Percentiles rank a stretch among this genome's conserved stretches.
Conservation (phyloP, 257 asterid species). For the Scutellaria minor region DNA sequence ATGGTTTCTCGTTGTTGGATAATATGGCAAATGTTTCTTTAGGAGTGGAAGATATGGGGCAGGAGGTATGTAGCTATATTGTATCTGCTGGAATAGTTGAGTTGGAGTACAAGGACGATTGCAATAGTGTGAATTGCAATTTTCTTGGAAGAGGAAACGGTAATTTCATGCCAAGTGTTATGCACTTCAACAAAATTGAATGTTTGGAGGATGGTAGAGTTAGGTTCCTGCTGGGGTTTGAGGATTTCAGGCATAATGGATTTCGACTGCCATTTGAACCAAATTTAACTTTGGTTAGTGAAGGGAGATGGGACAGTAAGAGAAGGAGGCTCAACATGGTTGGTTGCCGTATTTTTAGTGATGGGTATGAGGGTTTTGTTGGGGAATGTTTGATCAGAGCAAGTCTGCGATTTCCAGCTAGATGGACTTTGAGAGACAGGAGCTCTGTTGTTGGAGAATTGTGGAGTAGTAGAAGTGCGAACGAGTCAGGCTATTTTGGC, state of each 20-base stretch:
- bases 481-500: conserved; percentile 67
- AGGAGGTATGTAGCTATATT: conserved; percentile 45
- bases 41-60: conserved; percentile 46
- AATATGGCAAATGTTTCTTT: conserved; percentile 52
- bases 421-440: conserved; percentile 74
- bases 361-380: conserved; percentile 54
- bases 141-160: conserved; percentile 52
- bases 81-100: conserved; percentile 48
- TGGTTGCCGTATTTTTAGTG: conserved; percentile 74
- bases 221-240: conserved; percentile 70
- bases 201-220: conserved; percentile 67
- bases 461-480: conserved; percentile 68
- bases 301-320: conserved; percentile 80
- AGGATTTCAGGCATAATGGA: conserved; percentile 42
- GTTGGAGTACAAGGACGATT: conserved; percentile 58
- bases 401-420: conserved; percentile 71
- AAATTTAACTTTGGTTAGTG: conserved; percentile 62
- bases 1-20: conserved; percentile 52
- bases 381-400: conserved; percentile 77
- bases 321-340: conserved; percentile 74
- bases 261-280: conserved; percentile 52
- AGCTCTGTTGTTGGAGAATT: conserved; percentile 70
- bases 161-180: conserved; percentile 44
- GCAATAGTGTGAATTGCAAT: conserved; percentile 64
- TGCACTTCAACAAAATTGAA: conserved; percentile 57